phyloP scores from a whole-genome alignment of 108 stramenopile genomes.

The Pseudonitzschia delicatissima region DNA sequence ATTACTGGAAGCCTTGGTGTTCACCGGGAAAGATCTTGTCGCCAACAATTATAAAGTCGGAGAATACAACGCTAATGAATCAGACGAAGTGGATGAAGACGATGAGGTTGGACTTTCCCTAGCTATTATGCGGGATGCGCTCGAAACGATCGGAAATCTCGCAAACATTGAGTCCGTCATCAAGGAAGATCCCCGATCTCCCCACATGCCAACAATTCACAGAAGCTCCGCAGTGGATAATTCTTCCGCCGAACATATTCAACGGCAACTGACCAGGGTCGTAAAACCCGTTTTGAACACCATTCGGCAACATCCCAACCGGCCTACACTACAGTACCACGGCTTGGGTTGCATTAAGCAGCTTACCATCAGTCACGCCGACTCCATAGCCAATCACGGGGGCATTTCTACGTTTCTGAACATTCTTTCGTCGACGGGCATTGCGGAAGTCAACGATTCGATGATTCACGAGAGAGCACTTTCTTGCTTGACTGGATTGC shows the following conservation, averaged over 20 bases:
- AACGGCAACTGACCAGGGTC: neutral
- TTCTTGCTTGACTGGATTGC: neutral
- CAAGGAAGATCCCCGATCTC: constrained; percentile 2
- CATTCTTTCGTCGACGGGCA: neutral
- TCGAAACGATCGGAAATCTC: constrained; percentile 8
- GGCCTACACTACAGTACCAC: neutral
- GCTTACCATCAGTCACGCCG: neutral
- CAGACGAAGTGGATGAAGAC: neutral
- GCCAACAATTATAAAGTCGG: neutral
- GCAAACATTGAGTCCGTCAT: neutral
- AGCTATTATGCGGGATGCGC: neutral
- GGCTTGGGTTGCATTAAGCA: neutral
- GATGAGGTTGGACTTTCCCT: neutral
- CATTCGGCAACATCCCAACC: neutral
- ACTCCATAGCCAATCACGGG: constrained; percentile 10
- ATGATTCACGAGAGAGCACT: neutral
- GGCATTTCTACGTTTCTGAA: constrained; percentile 7
- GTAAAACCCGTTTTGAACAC: constrained; percentile 4
- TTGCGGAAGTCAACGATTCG: neutral
- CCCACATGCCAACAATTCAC: neutral
- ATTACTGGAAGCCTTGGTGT: neutral
- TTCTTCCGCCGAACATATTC: neutral
- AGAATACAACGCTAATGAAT: neutral
- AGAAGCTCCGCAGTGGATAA: neutral
- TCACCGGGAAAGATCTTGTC: constrained; percentile 1